A percentile compares a stretch with the other conserved stretches of the same genome.
These are phyloP conservation scores for Balamuthia mandrillaris DNA, from an alignment of 208 protist genomes.

Conservation along the genomic window DNA sequence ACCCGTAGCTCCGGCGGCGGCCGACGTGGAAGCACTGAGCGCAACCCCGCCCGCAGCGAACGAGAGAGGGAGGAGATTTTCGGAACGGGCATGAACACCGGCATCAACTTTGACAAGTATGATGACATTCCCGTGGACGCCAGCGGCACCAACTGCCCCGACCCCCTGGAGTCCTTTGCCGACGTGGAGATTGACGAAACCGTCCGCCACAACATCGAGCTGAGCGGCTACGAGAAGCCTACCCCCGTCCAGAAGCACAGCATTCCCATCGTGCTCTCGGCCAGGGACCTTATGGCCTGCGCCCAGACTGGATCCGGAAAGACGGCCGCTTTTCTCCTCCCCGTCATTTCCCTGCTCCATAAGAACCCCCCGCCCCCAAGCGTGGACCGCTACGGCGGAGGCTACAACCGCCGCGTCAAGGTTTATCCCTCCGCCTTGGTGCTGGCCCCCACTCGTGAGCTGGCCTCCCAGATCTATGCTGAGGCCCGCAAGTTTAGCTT, in stretches of 20 bases:
- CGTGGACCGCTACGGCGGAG: slow-evolving; percentile 43
- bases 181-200: slow-evolving; percentile 71
- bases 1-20: not conserved
- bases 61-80: not conserved
- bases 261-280: slow-evolving; percentile 88
- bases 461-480: slow-evolving; percentile 93
- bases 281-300: slow-evolving; percentile 96
- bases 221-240: slow-evolving; percentile 91
- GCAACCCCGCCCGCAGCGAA: not conserved
- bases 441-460: slow-evolving; percentile 92
- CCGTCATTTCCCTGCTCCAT: slow-evolving; percentile 88
- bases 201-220: slow-evolving; percentile 87
- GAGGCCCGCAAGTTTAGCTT: slow-evolving; percentile 76
- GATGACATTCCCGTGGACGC: slow-evolving; percentile 85
- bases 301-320: slow-evolving; percentile 95
- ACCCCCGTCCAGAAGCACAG: slow-evolving; percentile 97
- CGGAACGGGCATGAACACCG: slow-evolving; percentile 31
- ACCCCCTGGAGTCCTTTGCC: slow-evolving; percentile 61
- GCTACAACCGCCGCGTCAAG: not conserved
- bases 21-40: not conserved
- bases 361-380: no score
- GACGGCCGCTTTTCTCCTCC: slow-evolving; percentile 97
- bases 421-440: slow-evolving; percentile 85
- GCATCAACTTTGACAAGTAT: slow-evolving; percentile 89
- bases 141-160: slow-evolving; percentile 66